Base-by-base conservation (phyloP, 805 yeast species). In the Wickerhamomyces queroliae region DNA sequence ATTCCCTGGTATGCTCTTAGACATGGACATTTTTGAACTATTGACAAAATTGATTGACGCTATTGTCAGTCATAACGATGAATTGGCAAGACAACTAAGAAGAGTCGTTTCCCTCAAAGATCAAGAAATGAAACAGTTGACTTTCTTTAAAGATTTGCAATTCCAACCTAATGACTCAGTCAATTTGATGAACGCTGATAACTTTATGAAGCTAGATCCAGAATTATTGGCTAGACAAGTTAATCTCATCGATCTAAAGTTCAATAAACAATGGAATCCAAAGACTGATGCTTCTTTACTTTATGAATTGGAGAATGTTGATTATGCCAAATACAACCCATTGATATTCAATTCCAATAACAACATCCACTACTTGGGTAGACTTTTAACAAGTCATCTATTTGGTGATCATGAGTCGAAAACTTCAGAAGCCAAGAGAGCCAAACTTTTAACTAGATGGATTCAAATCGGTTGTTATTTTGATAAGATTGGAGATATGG, bases 401-500 rank as follows among this genome's bases (percentile, higher is more conserved):
- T 81, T 89, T 49, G 64, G 70, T 23, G 80, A 77, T 45, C 49
- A 47, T 15, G 57, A 50, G 19, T 55, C 64, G 3, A 51, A 52
- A 7, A 45, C 50, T 16, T 46, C 63, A 11, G 74, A 66, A 45
- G 34, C 42, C 42, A 56, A 59, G 23, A 71, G 93, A 42, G 95
- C 95, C 1, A 62, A 73, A 31, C 53, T 89, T 4, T 58, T 91
- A 27, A 78, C 79, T 35, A 82, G 78, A 55, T 91, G 98, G 98
- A 83, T 90, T 32, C 78, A 79, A 44, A 67, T 91, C 33, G 98
- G 96, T 4, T 77, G 83, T 46, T 64, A 69, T 21, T 74, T 91
- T 45, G 93, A 87, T 52, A 76, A 75, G 43, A 65, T 76, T 23
- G 98, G 98, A 36, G 95, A 91, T 56, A 87, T 88, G 90, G 90